Conservation (phyloP, 345 rosid genomes). For the Eucalyptus microcorys region DNA sequence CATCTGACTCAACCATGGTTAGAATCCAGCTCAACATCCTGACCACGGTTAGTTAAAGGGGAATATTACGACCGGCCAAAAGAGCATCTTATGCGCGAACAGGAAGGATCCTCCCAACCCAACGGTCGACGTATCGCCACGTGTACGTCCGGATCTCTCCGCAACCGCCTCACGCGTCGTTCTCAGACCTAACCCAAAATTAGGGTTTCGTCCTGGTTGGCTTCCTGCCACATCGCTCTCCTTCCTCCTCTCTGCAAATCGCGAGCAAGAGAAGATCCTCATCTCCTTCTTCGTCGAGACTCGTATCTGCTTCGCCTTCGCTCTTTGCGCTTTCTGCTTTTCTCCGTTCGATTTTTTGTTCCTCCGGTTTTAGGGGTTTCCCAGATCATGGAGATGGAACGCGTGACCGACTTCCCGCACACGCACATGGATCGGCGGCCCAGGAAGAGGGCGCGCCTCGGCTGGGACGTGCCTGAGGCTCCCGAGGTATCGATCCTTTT, state of each 20-base stretch:
- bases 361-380: neutral
- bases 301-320: neutral
- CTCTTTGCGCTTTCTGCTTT: neutral
- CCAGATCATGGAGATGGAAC: constrained; percentile 77
- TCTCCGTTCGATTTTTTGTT: neutral
- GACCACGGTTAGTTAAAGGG: constrained; percentile 13
- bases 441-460: constrained; percentile 78
- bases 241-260: neutral
- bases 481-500: constrained; percentile 38
- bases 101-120: neutral
- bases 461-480: constrained; percentile 72
- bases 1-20: constrained; percentile 23
- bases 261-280: neutral
- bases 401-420: constrained; percentile 58
- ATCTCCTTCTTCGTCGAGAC: neutral
- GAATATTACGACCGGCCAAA: neutral
- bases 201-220: constrained; percentile 20
- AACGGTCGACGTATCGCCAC: constrained; percentile 15
- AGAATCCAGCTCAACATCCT: neutral
- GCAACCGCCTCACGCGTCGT: neutral
- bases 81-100: neutral
- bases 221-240: neutral
- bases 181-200: constrained; percentile 13
- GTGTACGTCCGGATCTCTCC: constrained; percentile 29
- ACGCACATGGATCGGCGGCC: constrained; percentile 76